These are phyloP conservation scores for Galeopsis tetrahit DNA, from an alignment of 257 asterid species.

Conservation along the genomic window DNA sequence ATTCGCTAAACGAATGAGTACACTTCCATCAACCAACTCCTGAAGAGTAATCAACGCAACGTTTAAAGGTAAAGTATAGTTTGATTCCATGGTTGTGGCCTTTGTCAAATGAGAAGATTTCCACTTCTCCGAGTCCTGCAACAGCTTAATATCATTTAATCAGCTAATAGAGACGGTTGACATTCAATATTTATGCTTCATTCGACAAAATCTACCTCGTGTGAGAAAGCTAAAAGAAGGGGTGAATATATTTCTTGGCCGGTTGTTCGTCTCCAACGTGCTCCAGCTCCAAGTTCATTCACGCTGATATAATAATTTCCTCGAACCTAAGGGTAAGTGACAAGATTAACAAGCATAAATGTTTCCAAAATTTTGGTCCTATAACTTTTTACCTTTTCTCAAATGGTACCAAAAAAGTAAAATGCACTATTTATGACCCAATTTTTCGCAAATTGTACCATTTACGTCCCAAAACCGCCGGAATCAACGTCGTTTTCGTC, in stretches of 20 bases:
- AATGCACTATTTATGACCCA: too few relatives aligned
- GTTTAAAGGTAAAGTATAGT: constrained; percentile 69
- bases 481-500: too few relatives aligned
- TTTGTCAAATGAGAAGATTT: constrained; percentile 52
- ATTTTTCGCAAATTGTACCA: too few relatives aligned
- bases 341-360: too few relatives aligned
- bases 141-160: constrained; percentile 8
- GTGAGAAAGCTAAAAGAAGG: constrained; percentile 72
- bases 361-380: too few relatives aligned
- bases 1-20: constrained; percentile 85
- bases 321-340: constrained; percentile 53
- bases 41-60: constrained; percentile 84
- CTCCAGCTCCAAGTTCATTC: constrained; percentile 61
- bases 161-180: constrained; percentile 13
- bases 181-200: background rate
- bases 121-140: constrained; percentile 68
- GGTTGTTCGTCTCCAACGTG: constrained; percentile 81
- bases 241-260: constrained; percentile 94
- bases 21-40: constrained; percentile 65
- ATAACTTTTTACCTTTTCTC: too few relatives aligned
- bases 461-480: too few relatives aligned
- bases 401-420: too few relatives aligned
- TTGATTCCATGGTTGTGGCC: constrained; percentile 61
- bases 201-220: constrained; percentile 52
- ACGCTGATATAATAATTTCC: constrained; percentile 71